A percentile compares a stretch with the other conserved stretches of the same genome.
These are phyloP conservation scores for Diospyros lotus DNA, from an alignment of 148 eudicot genomes.

Conservation along the genomic window DNA sequence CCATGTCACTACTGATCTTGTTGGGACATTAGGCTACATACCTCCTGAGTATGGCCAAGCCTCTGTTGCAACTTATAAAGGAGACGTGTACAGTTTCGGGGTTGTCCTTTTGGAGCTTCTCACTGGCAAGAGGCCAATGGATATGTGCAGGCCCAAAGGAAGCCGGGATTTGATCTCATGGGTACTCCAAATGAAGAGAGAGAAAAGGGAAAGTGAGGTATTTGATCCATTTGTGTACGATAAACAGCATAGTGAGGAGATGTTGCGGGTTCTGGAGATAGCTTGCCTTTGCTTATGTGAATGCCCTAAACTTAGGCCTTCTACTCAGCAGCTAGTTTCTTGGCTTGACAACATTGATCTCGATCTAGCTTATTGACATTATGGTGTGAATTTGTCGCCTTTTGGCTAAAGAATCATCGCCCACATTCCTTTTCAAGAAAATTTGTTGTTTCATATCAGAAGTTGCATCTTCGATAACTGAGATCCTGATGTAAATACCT, in stretches of 20 bases:
- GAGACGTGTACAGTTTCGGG: constrained; percentile 53
- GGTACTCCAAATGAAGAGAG: constrained; percentile 39
- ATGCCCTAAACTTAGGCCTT: constrained; percentile 39
- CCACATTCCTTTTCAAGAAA: background rate
- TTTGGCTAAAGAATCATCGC: background rate
- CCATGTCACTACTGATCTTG: constrained; percentile 52
- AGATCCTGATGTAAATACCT: constrained; percentile 9
- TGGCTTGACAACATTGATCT: constrained; percentile 35
- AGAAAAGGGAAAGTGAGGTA: constrained; percentile 36
- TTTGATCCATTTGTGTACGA: constrained; percentile 40
- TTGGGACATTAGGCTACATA: constrained; percentile 53
- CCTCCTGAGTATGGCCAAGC: constrained; percentile 58
- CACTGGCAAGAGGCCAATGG: constrained; percentile 50
- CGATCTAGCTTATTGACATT: background rate
- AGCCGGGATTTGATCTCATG: constrained; percentile 39
- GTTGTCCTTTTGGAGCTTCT: constrained; percentile 55
- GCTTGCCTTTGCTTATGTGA: constrained; percentile 42
- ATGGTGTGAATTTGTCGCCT: background rate
- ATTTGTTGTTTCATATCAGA: background rate
- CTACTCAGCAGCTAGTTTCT: constrained; percentile 34
- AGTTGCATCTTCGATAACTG: background rate
- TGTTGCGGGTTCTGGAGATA: constrained; percentile 36
- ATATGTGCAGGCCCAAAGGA: constrained; percentile 40
- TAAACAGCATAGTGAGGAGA: constrained; percentile 28
- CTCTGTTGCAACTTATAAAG: constrained; percentile 47